Percentiles rank a stretch among this genome's conserved stretches.
Evolutionary conservation across 441 rosid species (phyloP).

Genomic region (Rhodomyrtus psidioides): DNA sequence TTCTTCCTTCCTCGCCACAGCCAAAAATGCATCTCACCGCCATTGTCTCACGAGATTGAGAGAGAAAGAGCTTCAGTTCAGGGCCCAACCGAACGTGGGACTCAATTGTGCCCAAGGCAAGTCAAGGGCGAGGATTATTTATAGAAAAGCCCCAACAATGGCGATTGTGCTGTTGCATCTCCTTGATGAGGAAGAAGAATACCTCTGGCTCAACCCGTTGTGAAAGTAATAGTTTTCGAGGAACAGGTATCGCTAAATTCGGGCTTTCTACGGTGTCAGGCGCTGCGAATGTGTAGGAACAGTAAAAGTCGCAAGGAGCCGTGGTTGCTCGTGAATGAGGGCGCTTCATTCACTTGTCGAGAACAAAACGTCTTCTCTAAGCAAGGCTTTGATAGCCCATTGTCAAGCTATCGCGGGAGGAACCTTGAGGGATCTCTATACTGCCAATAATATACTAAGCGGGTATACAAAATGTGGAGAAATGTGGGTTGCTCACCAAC

Average conservation of each 20-base stretch:
- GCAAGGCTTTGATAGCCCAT: constrained; percentile 31
- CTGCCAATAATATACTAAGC: constrained; percentile 38
- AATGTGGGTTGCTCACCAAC: constrained; percentile 21
- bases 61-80: neutral
- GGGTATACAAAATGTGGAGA: constrained; percentile 20
- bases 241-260: neutral
- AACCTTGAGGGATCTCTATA: constrained; percentile 27
- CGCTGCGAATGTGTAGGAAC: neutral
- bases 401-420: constrained; percentile 39
- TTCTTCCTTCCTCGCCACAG: neutral
- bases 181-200: neutral
- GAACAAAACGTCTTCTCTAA: constrained; percentile 15
- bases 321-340: constrained; percentile 18
- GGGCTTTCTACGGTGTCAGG: neutral
- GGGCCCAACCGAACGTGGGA: neutral
- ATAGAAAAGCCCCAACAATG: neutral
- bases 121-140: neutral
- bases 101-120: neutral
- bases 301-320: neutral
- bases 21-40: neutral
- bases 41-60: neutral
- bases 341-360: constrained; percentile 10
- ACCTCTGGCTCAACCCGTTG: neutral
- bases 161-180: neutral
- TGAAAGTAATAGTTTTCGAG: neutral